Base-by-base conservation (phyloP, 73 alveolate genomes). In the Paramecium primaurelia region DNA sequence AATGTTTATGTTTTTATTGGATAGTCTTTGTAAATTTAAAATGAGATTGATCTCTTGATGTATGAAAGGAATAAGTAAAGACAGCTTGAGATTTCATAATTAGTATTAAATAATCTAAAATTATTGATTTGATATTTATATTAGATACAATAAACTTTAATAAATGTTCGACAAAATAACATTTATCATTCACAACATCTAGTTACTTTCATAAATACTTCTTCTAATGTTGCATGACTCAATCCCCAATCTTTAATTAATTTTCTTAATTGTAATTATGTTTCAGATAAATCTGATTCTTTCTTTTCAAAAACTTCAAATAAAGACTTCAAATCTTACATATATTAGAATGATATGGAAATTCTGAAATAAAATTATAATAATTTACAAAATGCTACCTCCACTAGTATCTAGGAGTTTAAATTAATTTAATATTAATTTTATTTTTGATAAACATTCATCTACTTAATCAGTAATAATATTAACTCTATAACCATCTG, bases 201-300 rank as follows among this genome's bases (percentile, higher is more conserved):
- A 11, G 99, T 96, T 25, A 96, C 96, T 58, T 75, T 93, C 97
- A 96, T 94, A 75, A 96, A 96, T 18, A 96, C 99, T 68, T 96
- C 99, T 68, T 96, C 99, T 11, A 96, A 95, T 26, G 99, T 96
- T 18, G 99, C 96, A 85, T 96, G 96, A 37, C 98, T 95, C 40
- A 96, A 60, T 37, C 98, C 98, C 95, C 97, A 94, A 44, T 96
- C 99, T n/a, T 87, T 93, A 18, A 96, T 94, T 16, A 94, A 1
- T 9, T 59, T 42, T 51, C 77, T 94, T 40, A 95, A 83, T 54
- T 96, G 93, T 18, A 26, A 11, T 32, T 77, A 20, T 18, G 73
- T 92, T 28, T 93, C 37, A 25, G 59, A 45, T 18, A 87, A 14
- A 4, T 45, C 42, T n/a, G 45, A 34, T 11, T 18, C 71, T 0